These are phyloP conservation scores for Fusarium equiseti DNA, from an alignment of 2,329 filamentous ascomycete species.

Conservation along the genomic window DNA sequence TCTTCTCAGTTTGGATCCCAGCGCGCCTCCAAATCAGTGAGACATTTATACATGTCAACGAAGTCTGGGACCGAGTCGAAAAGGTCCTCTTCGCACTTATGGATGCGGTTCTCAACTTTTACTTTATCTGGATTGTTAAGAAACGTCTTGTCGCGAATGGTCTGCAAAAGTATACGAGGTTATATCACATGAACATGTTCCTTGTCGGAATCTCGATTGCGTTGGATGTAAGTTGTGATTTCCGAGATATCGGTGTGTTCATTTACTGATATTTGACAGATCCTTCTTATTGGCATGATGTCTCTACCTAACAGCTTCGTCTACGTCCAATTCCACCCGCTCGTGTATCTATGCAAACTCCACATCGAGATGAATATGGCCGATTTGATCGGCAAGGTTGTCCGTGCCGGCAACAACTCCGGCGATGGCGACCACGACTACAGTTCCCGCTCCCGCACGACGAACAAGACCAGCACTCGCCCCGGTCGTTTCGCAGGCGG, in stretches of 20 bases:
- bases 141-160: slow-evolving; percentile 60
- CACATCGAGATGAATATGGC: slow-evolving; percentile 46
- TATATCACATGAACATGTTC: slow-evolving; percentile 53
- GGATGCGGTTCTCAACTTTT: slow-evolving; percentile 60
- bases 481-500: slow-evolving; percentile 37
- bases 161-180: slow-evolving; percentile 61
- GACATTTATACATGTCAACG: slow-evolving; percentile 56
- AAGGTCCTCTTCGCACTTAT: slow-evolving; percentile 62
- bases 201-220: slow-evolving; percentile 46
- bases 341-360: slow-evolving; percentile 42
- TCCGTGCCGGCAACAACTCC: slow-evolving; percentile 34
- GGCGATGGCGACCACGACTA: slow-evolving; percentile 36
- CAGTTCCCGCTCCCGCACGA: slow-evolving; percentile 40
- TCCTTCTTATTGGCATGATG: slow-evolving; percentile 43
- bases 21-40: slow-evolving; percentile 56
- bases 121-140: slow-evolving; percentile 60
- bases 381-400: slow-evolving; percentile 43
- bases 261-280: slow-evolving; percentile 12
- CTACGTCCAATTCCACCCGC: slow-evolving; percentile 42
- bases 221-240: slow-evolving; percentile 38
- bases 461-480: slow-evolving; percentile 22
- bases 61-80: slow-evolving; percentile 62
- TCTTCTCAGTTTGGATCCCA: slow-evolving; percentile 64
- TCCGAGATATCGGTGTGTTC: neutral
- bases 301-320: slow-evolving; percentile 42